Conservation (phyloP, 306 rosid species). For the Trifolium dubium region DNA sequence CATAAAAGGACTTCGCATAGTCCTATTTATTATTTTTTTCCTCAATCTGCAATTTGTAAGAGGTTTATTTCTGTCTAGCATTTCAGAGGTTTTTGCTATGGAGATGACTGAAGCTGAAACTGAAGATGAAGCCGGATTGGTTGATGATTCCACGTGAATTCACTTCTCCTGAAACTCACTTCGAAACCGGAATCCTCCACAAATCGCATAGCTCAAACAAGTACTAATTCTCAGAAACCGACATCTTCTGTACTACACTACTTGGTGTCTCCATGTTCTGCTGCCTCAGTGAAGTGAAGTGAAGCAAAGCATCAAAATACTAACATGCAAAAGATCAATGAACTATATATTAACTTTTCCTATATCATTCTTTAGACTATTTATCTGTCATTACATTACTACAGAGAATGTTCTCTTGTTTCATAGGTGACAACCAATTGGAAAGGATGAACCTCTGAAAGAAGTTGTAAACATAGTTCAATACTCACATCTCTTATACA, state of each 20-base stretch:
- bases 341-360: conserved; percentile 15
- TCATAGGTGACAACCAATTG: conserved; percentile 24
- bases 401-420: conserved; percentile 33
- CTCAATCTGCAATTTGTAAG: conserved; percentile 6
- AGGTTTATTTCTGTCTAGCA: conserved; percentile 18
- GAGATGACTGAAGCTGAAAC: conserved; percentile 47
- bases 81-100: conserved; percentile 44
- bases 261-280: conserved; percentile 40
- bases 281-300: conserved; percentile 38
- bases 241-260: conserved; percentile 27
- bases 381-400: conserved; percentile 28
- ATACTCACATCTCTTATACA: conserved; percentile 32
- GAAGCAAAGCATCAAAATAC: conserved; percentile 37
- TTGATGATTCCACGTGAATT: conserved; percentile 40
- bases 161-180: conserved; percentile 37
- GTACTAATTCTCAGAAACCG: conserved; percentile 11
- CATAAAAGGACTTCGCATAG: conserved; percentile 13
- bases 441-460: neutral
- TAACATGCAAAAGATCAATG: conserved; percentile 37
- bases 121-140: conserved; percentile 38
- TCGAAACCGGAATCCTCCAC: conserved; percentile 35
- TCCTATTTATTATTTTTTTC: conserved; percentile 13
- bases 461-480: conserved; percentile 39
- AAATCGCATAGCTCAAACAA: conserved; percentile 32
- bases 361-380: conserved; percentile 43